These are phyloP conservation scores for Castanospermum australe DNA, from an alignment of 306 rosid genomes.

Conservation along the genomic window DNA sequence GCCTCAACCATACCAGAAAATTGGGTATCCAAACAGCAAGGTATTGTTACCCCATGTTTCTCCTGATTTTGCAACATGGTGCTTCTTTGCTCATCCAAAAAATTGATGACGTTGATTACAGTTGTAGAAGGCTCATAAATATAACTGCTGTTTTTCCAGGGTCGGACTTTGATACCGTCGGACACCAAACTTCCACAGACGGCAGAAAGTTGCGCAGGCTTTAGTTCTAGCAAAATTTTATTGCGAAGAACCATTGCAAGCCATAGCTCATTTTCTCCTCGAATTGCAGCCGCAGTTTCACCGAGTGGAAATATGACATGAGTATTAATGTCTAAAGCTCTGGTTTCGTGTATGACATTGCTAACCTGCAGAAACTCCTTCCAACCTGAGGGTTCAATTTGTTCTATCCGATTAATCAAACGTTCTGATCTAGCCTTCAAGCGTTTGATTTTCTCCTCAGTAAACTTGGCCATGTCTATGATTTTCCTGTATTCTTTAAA, in stretches of 20 bases:
- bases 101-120: slow-evolving; percentile 46
- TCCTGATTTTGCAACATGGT: slow-evolving; percentile 64
- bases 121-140: slow-evolving; percentile 71
- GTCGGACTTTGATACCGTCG: slow-evolving; percentile 88
- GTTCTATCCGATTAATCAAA: slow-evolving; percentile 73
- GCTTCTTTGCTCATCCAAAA: slow-evolving; percentile 68
- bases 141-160: slow-evolving; percentile 71
- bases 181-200: slow-evolving; percentile 82
- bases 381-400: slow-evolving; percentile 99
- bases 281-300: slow-evolving; percentile 89
- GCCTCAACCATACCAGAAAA: slow-evolving; percentile 98
- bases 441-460: slow-evolving; percentile 82
- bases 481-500: slow-evolving; percentile 79
- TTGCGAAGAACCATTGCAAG: slow-evolving; percentile 92
- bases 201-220: slow-evolving; percentile 87
- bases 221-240: slow-evolving; percentile 63
- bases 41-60: slow-evolving; percentile 67
- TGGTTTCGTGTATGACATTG: slow-evolving; percentile 83
- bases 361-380: slow-evolving; percentile 94
- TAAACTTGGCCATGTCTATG: slow-evolving; percentile 54
- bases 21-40: slow-evolving; percentile 79
- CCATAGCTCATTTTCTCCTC: slow-evolving; percentile 98
- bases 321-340: slow-evolving; percentile 79
- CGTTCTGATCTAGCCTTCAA: slow-evolving; percentile 75
- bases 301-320: slow-evolving; percentile 81